These are phyloP conservation scores for Aspergillus baeticus DNA, from an alignment of 495 filamentous ascomycete species.

Conservation along the genomic window DNA sequence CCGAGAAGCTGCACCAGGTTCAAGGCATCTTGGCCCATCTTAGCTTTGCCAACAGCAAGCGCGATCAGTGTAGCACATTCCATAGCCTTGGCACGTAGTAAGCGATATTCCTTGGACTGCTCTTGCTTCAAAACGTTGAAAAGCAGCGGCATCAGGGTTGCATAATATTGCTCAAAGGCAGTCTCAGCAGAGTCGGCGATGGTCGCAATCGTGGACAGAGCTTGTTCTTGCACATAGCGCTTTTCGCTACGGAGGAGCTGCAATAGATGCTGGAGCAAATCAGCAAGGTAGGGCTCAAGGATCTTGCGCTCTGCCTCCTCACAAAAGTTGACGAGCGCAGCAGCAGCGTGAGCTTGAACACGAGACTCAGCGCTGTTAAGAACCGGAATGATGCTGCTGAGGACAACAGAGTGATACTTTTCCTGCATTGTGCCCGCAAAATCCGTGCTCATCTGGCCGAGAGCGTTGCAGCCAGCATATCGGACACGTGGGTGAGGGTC, in stretches of 20 bases:
- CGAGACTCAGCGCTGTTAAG: constrained; percentile 86
- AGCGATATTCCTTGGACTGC: constrained; percentile 85
- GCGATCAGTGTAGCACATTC: constrained; percentile 98
- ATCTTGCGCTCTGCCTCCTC: constrained; percentile 94
- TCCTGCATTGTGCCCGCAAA: constrained; percentile 99
- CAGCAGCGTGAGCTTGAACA: constrained; percentile 95
- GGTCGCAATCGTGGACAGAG: constrained; percentile 95
- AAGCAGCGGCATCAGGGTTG: constrained; percentile 89
- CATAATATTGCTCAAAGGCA: constrained; percentile 95
- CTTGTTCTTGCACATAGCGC: constrained; percentile 97
- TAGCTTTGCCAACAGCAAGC: constrained; percentile 89
- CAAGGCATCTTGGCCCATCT: constrained; percentile 83
- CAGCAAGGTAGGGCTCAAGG: constrained; percentile 90
- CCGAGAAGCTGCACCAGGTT: constrained; percentile 83
- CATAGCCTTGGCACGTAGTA: constrained; percentile 97
- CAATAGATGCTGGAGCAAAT: constrained; percentile 78
- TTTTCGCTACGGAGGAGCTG: constrained; percentile 83
- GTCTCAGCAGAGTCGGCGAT: constrained; percentile 97
- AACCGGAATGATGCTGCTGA: constrained; percentile 90
- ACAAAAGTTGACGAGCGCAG: constrained; percentile 98
- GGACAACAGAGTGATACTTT: constrained; percentile 81
- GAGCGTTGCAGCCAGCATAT: constrained; percentile 98
- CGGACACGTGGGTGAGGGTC: constrained; percentile 92
- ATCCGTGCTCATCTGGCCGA: constrained; percentile 99
- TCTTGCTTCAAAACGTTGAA: constrained; percentile 86